Percentiles rank a stretch among this genome's conserved stretches.
These are phyloP conservation scores for Acanthamoeba culbertsoni DNA, from an alignment of 208 protist species.

Conservation along the genomic window DNA sequence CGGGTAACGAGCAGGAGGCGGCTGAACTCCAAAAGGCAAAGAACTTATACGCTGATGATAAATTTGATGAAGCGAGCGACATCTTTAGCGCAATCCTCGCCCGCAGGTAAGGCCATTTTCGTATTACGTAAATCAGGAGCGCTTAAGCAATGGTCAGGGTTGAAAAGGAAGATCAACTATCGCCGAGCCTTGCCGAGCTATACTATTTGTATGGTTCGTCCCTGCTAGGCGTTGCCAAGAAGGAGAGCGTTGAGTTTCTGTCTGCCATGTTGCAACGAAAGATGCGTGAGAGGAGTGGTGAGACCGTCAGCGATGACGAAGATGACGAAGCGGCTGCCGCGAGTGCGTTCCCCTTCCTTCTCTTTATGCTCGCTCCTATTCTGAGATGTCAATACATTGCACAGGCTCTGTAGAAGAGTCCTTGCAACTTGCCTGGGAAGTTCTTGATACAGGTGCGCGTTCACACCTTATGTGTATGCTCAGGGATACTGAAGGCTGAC, in stretches of 20 bases:
- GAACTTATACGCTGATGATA: neutral
- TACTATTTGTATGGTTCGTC: neutral
- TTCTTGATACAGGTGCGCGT: neutral
- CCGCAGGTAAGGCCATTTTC: neutral
- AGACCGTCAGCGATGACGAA: neutral
- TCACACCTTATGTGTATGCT: too few relatives aligned
- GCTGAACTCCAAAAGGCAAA: neutral
- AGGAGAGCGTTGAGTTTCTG: neutral
- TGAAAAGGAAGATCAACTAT: neutral
- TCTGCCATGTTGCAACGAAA: neutral
- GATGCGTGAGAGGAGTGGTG: constrained; percentile 17
- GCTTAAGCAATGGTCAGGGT: too few relatives aligned
- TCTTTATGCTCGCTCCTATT: neutral
- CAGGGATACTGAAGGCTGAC: too few relatives aligned
- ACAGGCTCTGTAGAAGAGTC: neutral
- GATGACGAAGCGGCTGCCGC: neutral
- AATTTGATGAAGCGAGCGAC: constrained; percentile 30
- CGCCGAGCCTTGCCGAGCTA: neutral
- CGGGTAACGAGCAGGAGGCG: neutral
- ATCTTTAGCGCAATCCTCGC: neutral
- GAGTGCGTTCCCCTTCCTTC: neutral
- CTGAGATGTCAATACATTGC: too few relatives aligned
- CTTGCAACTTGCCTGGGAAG: constrained; percentile 1
- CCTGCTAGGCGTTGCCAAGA: neutral
- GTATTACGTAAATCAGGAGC: too few relatives aligned